Conservation (phyloP, 2,329 filamentous ascomycete species). For the Ophiocordyceps robertsii region DNA sequence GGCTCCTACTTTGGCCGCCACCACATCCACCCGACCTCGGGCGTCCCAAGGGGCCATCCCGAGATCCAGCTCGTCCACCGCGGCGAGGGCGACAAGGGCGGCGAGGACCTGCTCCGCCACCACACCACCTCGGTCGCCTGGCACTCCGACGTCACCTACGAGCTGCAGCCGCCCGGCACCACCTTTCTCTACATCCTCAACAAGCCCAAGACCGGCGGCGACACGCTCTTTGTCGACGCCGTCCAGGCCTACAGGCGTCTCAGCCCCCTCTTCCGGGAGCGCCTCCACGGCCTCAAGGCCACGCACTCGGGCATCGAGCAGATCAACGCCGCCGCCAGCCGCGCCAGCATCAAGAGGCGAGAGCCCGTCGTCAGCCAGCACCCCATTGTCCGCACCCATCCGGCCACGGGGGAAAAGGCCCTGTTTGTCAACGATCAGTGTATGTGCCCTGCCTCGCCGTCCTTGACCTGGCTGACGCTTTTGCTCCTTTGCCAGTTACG, state of each 20-base stretch:
- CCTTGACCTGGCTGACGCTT: not conserved
- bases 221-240: slow-evolving; percentile 72
- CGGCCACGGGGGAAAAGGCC: slow-evolving; percentile 71
- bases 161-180: slow-evolving; percentile 76
- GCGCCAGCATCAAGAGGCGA: slow-evolving; percentile 58
- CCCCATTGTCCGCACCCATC: slow-evolving; percentile 70
- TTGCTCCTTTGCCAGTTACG: slow-evolving; percentile 40
- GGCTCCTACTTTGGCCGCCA: slow-evolving; percentile 68
- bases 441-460: slow-evolving; percentile 24
- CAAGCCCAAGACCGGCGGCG: slow-evolving; percentile 64
- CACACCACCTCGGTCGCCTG: slow-evolving; percentile 73
- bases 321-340: slow-evolving; percentile 51
- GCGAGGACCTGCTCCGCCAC: slow-evolving; percentile 45
- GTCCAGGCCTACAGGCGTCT: slow-evolving; percentile 71
- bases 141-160: slow-evolving; percentile 84
- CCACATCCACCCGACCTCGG: slow-evolving; percentile 70
- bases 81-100: slow-evolving; percentile 36
- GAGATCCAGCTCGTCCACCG: slow-evolving; percentile 71
- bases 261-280: slow-evolving; percentile 64
- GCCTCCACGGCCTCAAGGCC: slow-evolving; percentile 68
- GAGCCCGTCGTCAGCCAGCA: slow-evolving; percentile 65
- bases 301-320: slow-evolving; percentile 77
- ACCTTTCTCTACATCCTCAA: slow-evolving; percentile 87
- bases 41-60: slow-evolving; percentile 58
- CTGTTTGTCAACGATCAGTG: slow-evolving; percentile 75